Conservation (phyloP, 2,329 filamentous ascomycete species). For the Ascochyta koolunga region DNA sequence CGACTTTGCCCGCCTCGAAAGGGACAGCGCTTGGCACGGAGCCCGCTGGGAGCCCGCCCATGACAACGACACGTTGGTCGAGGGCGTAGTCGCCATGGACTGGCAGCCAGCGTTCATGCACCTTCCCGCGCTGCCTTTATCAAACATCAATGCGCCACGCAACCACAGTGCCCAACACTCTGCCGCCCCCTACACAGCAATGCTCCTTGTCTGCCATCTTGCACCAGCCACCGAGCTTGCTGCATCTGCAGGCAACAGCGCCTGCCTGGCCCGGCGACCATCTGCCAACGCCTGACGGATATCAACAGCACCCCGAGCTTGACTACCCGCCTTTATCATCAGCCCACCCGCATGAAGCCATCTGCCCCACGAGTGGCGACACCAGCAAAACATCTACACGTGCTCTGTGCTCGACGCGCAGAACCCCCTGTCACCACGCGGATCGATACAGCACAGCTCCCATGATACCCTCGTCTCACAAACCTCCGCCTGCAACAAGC, state of each 20-base stretch:
- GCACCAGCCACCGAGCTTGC: not conserved
- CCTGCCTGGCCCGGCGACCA: not conserved
- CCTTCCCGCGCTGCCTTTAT: not conserved
- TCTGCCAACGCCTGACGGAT: not conserved
- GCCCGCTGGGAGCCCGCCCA: not conserved
- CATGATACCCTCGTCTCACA: not conserved
- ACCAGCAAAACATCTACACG: not conserved
- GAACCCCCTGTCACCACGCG: not conserved
- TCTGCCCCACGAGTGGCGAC: not conserved
- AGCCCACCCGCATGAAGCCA: not conserved
- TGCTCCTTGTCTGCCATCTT: not conserved
- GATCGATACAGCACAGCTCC: no score
- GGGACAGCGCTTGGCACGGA: conserved; percentile 20
- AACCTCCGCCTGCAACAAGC: not conserved
- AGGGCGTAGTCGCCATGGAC: conserved; percentile 31
- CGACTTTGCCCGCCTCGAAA: conserved; percentile 41
- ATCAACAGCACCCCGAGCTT: not conserved
- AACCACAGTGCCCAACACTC: not conserved
- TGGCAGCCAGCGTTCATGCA: conserved; percentile 23
- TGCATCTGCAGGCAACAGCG: not conserved
- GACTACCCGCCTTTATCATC: conserved; percentile 1
- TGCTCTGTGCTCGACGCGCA: not conserved
- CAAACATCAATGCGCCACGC: not conserved
- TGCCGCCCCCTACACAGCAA: not conserved
- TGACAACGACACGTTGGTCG: not conserved